Percentiles rank a stretch among this genome's conserved stretches.
Conservation (phyloP, 305 asterid species). For the Rubia tinctorum region DNA sequence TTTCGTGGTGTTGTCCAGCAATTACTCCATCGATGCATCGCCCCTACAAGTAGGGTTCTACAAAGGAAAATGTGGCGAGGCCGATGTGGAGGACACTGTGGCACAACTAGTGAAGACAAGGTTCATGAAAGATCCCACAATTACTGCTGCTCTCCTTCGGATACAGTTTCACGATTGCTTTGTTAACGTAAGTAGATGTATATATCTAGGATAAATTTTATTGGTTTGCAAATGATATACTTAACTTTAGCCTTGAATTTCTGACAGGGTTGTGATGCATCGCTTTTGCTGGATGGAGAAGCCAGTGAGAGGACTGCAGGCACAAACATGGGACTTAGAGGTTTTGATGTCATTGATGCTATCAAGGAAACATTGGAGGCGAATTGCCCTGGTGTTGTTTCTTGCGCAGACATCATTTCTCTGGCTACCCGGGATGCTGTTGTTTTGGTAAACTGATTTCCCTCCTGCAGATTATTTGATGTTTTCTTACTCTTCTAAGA, state of each 20-base stretch:
- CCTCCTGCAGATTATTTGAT: no score
- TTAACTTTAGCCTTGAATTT: not conserved
- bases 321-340: constrained; percentile 8
- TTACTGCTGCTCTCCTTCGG: constrained; percentile 56
- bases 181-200: constrained; percentile 33
- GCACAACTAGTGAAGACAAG: constrained; percentile 17
- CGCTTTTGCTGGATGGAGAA: constrained; percentile 8
- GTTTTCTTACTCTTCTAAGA: not conserved
- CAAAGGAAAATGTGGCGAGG: constrained; percentile 35
- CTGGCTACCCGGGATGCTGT: constrained; percentile 33
- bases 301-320: constrained; percentile 10
- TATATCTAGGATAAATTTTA: no score
- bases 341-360: constrained; percentile 12
- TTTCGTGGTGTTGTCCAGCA: constrained; percentile 12
- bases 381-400: constrained; percentile 32
- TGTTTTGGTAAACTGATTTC: not conserved
- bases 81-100: constrained; percentile 42
- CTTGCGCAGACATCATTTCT: constrained; percentile 59
- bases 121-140: constrained; percentile 32
- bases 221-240: not conserved
- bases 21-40: constrained; percentile 7
- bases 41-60: constrained; percentile 45
- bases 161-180: constrained; percentile 77
- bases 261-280: constrained; percentile 12
- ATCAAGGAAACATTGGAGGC: constrained; percentile 16